phyloP scores from a whole-genome alignment of 768 basidiomycete genomes.

The Pulveroboletus sp. region DNA sequence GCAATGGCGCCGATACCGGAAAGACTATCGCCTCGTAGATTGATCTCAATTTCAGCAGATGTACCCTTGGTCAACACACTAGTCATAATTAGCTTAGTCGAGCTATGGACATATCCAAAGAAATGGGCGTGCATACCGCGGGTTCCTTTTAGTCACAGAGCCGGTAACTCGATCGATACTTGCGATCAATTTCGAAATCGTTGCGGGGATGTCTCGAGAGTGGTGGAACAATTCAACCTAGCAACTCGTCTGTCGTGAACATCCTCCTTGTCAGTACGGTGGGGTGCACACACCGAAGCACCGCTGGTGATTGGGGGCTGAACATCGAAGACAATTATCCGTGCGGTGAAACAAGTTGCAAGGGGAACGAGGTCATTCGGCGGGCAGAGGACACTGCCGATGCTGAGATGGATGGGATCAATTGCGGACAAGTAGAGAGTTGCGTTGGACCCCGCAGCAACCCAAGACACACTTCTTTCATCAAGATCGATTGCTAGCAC shows the following conservation, averaged over 20 bases:
- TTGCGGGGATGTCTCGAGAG: constrained; percentile 87
- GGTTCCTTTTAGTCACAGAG: constrained; percentile 66
- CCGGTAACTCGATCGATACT: constrained; percentile 78
- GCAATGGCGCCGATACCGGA: constrained; percentile 42
- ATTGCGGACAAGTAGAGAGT: constrained; percentile 78
- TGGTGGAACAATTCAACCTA: constrained; percentile 95
- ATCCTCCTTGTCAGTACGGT: background rate
- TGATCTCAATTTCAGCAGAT: constrained; percentile 84
- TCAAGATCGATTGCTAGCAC: constrained; percentile 79
- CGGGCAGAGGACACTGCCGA: constrained; percentile 88
- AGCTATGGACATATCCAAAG: background rate
- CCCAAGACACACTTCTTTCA: constrained; percentile 74
- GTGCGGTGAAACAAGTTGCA: constrained; percentile 71
- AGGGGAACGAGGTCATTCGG: constrained; percentile 67
- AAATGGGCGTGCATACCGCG: constrained; percentile 48
- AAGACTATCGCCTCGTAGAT: constrained; percentile 54
- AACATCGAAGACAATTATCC: constrained; percentile 92
- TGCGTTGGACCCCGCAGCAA: constrained; percentile 85
- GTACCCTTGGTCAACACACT: constrained; percentile 83
- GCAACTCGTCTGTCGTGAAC: background rate
- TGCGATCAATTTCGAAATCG: constrained; percentile 73
- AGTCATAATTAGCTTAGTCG: constrained; percentile 4
- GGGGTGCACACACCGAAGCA: constrained; percentile 54
- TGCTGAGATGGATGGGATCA: constrained; percentile 79
- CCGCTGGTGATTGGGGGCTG: constrained; percentile 85